phyloP scores from a whole-genome alignment of 2,329 filamentous ascomycete genomes.

The Chrysoporthe puriensis region DNA sequence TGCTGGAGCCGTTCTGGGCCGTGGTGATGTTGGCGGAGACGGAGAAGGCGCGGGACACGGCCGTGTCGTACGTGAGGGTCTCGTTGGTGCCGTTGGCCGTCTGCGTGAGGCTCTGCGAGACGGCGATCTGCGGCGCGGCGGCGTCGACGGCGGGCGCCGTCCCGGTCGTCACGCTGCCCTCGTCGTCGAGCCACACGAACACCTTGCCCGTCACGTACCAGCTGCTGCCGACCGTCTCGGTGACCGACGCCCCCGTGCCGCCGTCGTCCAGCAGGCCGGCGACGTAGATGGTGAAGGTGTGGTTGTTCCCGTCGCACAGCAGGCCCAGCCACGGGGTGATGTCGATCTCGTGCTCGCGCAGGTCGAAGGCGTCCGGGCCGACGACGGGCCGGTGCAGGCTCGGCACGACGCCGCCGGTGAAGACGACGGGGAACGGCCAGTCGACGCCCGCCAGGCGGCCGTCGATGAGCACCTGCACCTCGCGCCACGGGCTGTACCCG shows the following conservation, averaged over 20 bases:
- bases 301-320: slow-evolving; percentile 65
- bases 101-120: slow-evolving; percentile 53
- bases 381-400: slow-evolving; percentile 79
- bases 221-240: slow-evolving; percentile 61
- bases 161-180: slow-evolving; percentile 56
- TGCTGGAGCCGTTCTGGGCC: slow-evolving; percentile 45
- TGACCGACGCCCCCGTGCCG: slow-evolving; percentile 50
- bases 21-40: slow-evolving; percentile 53
- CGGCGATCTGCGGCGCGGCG: slow-evolving; percentile 48
- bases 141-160: slow-evolving; percentile 37
- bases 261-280: slow-evolving; percentile 65
- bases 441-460: slow-evolving; percentile 71
- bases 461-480: slow-evolving; percentile 78
- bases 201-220: slow-evolving; percentile 82
- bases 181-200: slow-evolving; percentile 72
- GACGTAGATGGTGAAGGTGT: slow-evolving; percentile 71
- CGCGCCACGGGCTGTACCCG: slow-evolving; percentile 75
- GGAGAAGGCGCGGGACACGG: slow-evolving; percentile 57
- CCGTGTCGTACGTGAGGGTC: slow-evolving; percentile 61
- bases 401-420: slow-evolving; percentile 79
- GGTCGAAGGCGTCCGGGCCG: slow-evolving; percentile 77
- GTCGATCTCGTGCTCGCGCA: slow-evolving; percentile 80
- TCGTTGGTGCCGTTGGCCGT: slow-evolving; percentile 57
- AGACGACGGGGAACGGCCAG: slow-evolving; percentile 83
- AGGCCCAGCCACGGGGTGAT: slow-evolving; percentile 75